phyloP scores from a whole-genome alignment of 2,329 filamentous ascomycete species.

The Zymoseptoria pseudotritici region DNA sequence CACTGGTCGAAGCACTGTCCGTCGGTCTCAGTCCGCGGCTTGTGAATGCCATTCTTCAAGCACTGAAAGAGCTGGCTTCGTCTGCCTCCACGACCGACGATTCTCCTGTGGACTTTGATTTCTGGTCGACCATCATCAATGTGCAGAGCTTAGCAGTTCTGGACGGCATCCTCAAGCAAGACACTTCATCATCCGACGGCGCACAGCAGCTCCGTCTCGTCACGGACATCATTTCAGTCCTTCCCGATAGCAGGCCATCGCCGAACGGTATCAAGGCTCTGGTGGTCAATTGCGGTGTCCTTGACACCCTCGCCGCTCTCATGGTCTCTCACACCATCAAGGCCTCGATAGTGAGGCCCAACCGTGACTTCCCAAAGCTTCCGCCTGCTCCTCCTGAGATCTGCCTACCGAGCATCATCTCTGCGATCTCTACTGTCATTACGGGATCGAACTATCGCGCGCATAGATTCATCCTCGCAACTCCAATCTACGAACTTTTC shows the following conservation, averaged over 20 bases:
- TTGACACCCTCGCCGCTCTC: conserved; percentile 70
- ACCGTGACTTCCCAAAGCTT: conserved; percentile 16
- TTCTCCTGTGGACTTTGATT: conserved; percentile 9
- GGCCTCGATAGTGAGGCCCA: conserved; percentile 20
- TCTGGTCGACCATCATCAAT: conserved; percentile 50
- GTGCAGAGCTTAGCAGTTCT: conserved; percentile 55
- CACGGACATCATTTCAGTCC: conserved; percentile 50
- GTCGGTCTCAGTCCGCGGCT: conserved; percentile 49
- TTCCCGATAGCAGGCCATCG: conserved; percentile 57
- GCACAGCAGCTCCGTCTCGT: conserved; percentile 58
- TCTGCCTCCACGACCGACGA: conserved; percentile 37
- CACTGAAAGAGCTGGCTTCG: conserved; percentile 64
- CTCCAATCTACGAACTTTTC: conserved; percentile 41
- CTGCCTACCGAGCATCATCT: conserved; percentile 60
- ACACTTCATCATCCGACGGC: conserved; percentile 43
- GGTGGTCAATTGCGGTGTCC: conserved; percentile 64
- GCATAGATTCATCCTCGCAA: conserved; percentile 44
- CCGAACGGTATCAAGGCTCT: conserved; percentile 53
- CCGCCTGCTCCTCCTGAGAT: conserved; percentile 51
- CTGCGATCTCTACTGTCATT: conserved; percentile 70
- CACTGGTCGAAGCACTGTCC: conserved; percentile 64
- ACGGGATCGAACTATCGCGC: conserved; percentile 72
- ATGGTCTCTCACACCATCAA: conserved; percentile 54
- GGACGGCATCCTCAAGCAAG: conserved; percentile 56
- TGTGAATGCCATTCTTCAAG: conserved; percentile 64